phyloP scores from a whole-genome alignment of 1,284 basidiomycete genomes.

The Meripilus lineatus region DNA sequence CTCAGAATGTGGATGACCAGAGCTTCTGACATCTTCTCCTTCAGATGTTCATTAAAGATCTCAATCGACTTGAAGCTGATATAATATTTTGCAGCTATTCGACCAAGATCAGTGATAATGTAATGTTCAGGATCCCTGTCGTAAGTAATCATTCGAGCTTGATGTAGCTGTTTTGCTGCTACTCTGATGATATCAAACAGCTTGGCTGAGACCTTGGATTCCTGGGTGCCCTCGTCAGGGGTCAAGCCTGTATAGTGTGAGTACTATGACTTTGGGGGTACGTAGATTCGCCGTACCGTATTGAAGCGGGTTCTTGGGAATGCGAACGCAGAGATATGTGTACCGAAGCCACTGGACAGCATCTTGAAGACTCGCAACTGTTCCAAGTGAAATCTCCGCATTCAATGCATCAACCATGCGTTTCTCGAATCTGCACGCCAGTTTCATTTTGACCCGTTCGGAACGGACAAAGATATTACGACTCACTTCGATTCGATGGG shows the following conservation, averaged over 20 bases:
- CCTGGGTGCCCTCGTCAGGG: conserved; percentile 68
- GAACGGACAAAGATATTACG: too few relatives aligned
- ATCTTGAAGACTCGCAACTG: conserved; percentile 85
- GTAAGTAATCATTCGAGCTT: conserved; percentile 82
- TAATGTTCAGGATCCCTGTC: conserved; percentile 63
- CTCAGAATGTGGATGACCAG: conserved; percentile 87
- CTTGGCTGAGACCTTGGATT: conserved; percentile 75
- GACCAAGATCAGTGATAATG: conserved; percentile 81
- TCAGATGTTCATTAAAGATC: conserved; percentile 83
- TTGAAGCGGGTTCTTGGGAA: conserved; percentile 88
- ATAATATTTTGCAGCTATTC: conserved; percentile 97
- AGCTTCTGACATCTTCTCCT: conserved; percentile 88
- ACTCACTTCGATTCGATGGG: conserved; percentile 96
- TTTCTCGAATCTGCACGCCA: conserved; percentile 72
- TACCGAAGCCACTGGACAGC: conserved; percentile 96
- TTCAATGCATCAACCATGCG: conserved; percentile 94
- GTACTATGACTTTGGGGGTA: background rate
- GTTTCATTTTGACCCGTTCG: background rate
- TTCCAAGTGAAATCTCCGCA: conserved; percentile 93
- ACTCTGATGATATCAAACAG: conserved; percentile 68
- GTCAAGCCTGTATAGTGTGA: conserved; percentile 58
- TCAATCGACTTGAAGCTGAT: conserved; percentile 86
- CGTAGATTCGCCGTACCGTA: conserved; percentile 60
- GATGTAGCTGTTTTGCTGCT: conserved; percentile 72
- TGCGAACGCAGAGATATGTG: conserved; percentile 95